Percentiles rank a stretch among this genome's conserved stretches.
Evolutionary conservation across 1,284 basidiomycete species (phyloP).

Genomic region (Leccinum pachyderme): DNA sequence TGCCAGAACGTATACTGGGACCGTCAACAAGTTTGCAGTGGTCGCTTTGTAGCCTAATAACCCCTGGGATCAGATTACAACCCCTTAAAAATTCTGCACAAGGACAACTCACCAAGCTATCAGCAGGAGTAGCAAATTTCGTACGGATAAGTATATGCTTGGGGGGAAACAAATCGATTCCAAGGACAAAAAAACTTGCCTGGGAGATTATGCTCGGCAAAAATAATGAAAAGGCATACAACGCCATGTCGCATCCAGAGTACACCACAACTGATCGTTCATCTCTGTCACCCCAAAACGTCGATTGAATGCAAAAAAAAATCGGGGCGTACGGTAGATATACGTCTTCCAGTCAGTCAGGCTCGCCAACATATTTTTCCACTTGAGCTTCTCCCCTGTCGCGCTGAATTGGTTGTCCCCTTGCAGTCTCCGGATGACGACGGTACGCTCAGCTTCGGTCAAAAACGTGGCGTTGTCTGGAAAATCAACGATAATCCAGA

Average conservation of each 20-base stretch:
- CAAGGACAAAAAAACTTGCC: conserved; percentile 32
- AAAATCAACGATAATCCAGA: conserved; percentile 80
- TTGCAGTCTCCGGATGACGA: conserved; percentile 66
- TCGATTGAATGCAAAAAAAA: neutral
- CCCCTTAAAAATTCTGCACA: neutral
- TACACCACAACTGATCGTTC: conserved; percentile 50
- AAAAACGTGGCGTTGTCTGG: conserved; percentile 79
- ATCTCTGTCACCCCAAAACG: neutral
- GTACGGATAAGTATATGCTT: neutral
- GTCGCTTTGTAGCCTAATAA: conserved; percentile 63
- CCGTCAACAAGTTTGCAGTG: conserved; percentile 67
- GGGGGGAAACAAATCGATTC: neutral
- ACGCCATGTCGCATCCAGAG: conserved; percentile 55
- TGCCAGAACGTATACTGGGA: conserved; percentile 67
- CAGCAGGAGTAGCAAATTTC: neutral
- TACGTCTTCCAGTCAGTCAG: conserved; percentile 75
- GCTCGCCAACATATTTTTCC: conserved; percentile 62
- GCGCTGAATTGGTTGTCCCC: conserved; percentile 72
- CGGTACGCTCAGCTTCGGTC: conserved; percentile 64
- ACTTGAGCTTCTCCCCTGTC: conserved; percentile 60
- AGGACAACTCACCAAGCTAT: conserved; percentile 45
- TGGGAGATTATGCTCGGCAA: conserved; percentile 69
- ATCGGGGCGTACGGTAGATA: conserved; percentile 50
- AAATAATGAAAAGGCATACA: conserved; percentile 74
- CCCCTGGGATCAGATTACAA: neutral